Base-by-base conservation (phyloP, 2,329 filamentous ascomycete genomes). In the Nannizzia gypsea region DNA sequence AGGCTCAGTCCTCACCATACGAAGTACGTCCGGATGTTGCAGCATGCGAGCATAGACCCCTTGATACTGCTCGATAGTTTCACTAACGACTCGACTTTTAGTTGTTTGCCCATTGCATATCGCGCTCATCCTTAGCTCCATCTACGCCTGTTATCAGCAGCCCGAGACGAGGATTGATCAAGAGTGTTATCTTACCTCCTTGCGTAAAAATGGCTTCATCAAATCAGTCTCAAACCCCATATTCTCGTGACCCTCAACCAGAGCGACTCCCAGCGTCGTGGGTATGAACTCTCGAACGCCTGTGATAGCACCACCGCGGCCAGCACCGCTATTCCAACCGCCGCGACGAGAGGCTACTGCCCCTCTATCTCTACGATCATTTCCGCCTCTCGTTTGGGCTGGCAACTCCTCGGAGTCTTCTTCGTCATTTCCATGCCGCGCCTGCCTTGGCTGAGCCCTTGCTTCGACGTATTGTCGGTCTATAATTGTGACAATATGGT, bases 401-500 rank as follows among this genome's bases (percentile, higher is more conserved):
- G 58, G 22, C 46, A 59, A 59, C 31, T 59, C 46, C 58, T 59
- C 58, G 48, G 58, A 56, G 46, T 56, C 48, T 55, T 59, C 57
- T 56, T 59, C 48, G 26, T 55, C 46, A 56, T 59, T 56, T 59
- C 57, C 57, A 40, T 59, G 44, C 57, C 26, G 31, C 44, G 17
- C 58, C 46, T 59, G 58, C 50, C 48, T 59, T 59, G 58, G 58
- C 58, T 54, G 54, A 38, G 54, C 54, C 38, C 54, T 56, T 15
- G 54, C 54, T 24, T 56, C 54, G 54, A 56, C 54, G 54, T 56
- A 56, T 56, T 56, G 54, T 40, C 54, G 54, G 28, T 56, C 22
- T 56, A 56, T 56, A 40, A 56, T 56, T 56, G 54, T 56, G 54
- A 24, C 54, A 56, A 56, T 56, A 56, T 56, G 54, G 31, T 56